Conservation (phyloP, 306 rosid species). For the Cucumis sativus region DNA sequence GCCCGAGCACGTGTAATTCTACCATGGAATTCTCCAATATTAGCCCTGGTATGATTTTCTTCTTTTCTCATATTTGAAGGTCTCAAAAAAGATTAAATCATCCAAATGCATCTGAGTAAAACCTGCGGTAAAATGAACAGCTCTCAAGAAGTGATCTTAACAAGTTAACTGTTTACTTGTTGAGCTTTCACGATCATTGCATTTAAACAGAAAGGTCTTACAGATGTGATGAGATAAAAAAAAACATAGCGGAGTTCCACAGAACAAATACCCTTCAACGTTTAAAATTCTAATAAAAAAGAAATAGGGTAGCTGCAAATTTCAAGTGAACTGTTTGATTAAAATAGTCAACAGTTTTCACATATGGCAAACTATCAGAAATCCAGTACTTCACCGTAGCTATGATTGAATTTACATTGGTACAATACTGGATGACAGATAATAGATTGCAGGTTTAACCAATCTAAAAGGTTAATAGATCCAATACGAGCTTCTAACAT, state of each 20-base stretch:
- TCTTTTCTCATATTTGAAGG: slow-evolving; percentile 59
- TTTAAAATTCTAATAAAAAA: background rate
- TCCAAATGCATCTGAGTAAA: slow-evolving; percentile 20
- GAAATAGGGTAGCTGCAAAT: background rate
- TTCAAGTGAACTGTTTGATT: slow-evolving; percentile 2
- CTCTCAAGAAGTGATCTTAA: background rate
- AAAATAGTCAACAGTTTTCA: background rate
- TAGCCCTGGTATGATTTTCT: slow-evolving; percentile 24
- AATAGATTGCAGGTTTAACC: background rate
- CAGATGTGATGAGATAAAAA: background rate
- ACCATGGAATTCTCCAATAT: slow-evolving; percentile 32
- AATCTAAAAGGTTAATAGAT: background rate
- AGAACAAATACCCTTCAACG: background rate
- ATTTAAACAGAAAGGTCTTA: background rate
- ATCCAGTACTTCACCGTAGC: background rate
- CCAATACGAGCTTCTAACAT: background rate
- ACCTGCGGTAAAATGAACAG: background rate
- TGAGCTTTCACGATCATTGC: background rate
- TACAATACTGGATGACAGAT: background rate
- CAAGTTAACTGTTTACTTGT: background rate
- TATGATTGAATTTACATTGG: background rate
- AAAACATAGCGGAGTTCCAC: background rate
- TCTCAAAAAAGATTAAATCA: slow-evolving; percentile 22
- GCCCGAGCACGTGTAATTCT: slow-evolving; percentile 69
- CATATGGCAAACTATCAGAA: background rate